Conservation (phyloP, 1,284 basidiomycete species). For the Pyrrhoderma noxium region DNA sequence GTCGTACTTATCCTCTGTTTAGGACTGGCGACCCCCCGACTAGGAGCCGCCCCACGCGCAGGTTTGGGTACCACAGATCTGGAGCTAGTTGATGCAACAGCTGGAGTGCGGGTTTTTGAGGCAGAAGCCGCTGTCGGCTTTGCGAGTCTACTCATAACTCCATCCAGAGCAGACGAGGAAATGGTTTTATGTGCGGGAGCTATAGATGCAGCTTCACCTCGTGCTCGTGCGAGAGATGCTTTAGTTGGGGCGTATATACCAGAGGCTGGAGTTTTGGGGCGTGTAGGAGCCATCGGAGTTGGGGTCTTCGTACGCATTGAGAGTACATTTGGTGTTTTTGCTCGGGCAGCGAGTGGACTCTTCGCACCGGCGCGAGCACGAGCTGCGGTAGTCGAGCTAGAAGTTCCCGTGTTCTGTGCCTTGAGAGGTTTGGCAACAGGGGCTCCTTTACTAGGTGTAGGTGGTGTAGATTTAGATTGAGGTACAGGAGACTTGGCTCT, state of each 20-base stretch:
- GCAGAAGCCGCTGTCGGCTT: constrained; percentile 72
- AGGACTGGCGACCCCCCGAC: constrained; percentile 20
- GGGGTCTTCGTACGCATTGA: constrained; percentile 33
- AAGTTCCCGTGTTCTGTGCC: constrained; percentile 48
- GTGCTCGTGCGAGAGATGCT: constrained; percentile 62
- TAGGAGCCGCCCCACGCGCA: constrained; percentile 18
- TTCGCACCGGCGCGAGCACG: constrained; percentile 32
- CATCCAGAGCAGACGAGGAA: constrained; percentile 42
- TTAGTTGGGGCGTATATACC: constrained; percentile 72
- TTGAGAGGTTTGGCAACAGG: constrained; percentile 35
- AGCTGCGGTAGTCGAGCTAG: constrained; percentile 30
- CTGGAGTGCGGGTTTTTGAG: constrained; percentile 37
- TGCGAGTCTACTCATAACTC: constrained; percentile 38
- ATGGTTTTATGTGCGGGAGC: constrained; percentile 45
- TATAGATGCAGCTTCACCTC: constrained; percentile 41
- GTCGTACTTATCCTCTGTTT: constrained; percentile 23
- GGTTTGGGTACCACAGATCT: constrained; percentile 22
- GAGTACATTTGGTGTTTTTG: constrained; percentile 35
- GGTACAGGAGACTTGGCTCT: constrained; percentile 16
- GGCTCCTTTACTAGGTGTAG: constrained; percentile 25
- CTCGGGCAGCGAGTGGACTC: constrained; percentile 36
- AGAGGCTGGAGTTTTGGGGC: constrained; percentile 38
- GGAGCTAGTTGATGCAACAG: constrained; percentile 21
- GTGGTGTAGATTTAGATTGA: constrained; percentile 20
- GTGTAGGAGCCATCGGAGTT: constrained; percentile 33